A percentile compares a stretch with the other conserved stretches of the same genome.
Evolutionary conservation across 2,329 filamentous ascomycete species (phyloP).

Genomic region (Nothopassalora personata): DNA sequence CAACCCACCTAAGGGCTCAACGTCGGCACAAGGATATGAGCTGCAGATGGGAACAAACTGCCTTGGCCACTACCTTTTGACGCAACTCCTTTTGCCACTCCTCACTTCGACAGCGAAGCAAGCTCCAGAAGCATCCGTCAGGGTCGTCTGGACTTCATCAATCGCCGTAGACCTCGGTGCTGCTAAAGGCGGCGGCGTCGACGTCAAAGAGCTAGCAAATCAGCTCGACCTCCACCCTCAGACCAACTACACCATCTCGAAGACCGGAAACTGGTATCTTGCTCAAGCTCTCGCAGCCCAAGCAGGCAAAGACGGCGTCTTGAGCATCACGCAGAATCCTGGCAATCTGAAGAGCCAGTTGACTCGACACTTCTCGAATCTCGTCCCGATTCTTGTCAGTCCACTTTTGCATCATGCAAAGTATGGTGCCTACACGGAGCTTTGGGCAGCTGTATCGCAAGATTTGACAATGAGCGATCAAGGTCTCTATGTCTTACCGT

Average conservation of each 20-base stretch:
- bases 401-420: conserved; percentile 19
- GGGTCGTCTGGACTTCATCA: conserved; percentile 31
- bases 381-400: conserved; percentile 7
- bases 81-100: conserved; percentile 29
- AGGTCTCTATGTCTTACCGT: conserved; percentile 27
- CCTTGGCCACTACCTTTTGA: conserved; percentile 33
- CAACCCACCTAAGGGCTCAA: conserved; percentile 30
- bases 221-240: background rate
- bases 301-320: conserved; percentile 6
- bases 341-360: conserved; percentile 31
- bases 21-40: conserved; percentile 30
- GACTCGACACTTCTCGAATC: conserved; percentile 23
- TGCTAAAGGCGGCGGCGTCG: conserved; percentile 22
- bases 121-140: conserved; percentile 25
- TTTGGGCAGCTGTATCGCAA: conserved; percentile 26
- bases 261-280: conserved; percentile 28
- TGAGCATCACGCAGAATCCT: conserved; percentile 30
- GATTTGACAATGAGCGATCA: conserved; percentile 21
- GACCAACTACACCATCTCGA: conserved; percentile 27
- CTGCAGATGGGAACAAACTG: conserved; percentile 33
- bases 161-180: conserved; percentile 15
- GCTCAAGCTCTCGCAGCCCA: conserved; percentile 16
- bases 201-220: conserved; percentile 17
- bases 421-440: conserved; percentile 29
- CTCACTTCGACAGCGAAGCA: conserved; percentile 26